Base-by-base conservation (phyloP, 805 yeast species). In the Metschnikowia borealis region DNA sequence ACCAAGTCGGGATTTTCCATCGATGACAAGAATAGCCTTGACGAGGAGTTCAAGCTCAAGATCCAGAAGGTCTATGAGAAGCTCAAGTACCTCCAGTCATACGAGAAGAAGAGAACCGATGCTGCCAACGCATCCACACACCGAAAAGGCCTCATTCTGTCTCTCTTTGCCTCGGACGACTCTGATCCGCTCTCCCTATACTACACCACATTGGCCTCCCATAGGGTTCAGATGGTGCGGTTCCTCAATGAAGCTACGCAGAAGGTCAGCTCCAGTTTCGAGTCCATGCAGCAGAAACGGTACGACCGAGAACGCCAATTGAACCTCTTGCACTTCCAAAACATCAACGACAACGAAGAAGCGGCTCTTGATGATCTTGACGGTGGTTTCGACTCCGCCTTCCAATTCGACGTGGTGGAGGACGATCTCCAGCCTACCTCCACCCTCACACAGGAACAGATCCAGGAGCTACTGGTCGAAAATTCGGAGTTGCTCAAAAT, bases 401-500 rank as follows among this genome's bases (percentile, higher is more conserved):
- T 40, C 35, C 57, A 57, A 21, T 40, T 52, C 29, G 57, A 60
- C 10, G 53, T 53, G 6, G 40, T 33, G 5, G 47, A 47, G 17
- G 51, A 44, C 21, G 46, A 38, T 17, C 52, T 34, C 13, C 46
- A 38, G 7, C 40, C 32, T 5, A 18, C 21, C 14, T 38, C 47
- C 11, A 34, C 39, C 1, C 44, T 79, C 4, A 58, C 79, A 0
- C 81, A 77, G 48, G 81, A 80, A 51, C 89, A 85, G 60, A 56
- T 84, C 14, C 83, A 81, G 57, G 70, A 78, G 45, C 66, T 85
- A 31, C 77, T 80, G 49, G 65, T 68, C 17, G 94, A 86, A 60
- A 87, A 84, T 62, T 73, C 78, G 49, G 79, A 79, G 51, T 62
- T 80, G 33, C 61, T 85, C 13, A 72, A 76, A 41, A 63, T 79